phyloP scores from a whole-genome alignment of 371 early-diverging fungal genomes.

The Rhizopus sp. region DNA sequence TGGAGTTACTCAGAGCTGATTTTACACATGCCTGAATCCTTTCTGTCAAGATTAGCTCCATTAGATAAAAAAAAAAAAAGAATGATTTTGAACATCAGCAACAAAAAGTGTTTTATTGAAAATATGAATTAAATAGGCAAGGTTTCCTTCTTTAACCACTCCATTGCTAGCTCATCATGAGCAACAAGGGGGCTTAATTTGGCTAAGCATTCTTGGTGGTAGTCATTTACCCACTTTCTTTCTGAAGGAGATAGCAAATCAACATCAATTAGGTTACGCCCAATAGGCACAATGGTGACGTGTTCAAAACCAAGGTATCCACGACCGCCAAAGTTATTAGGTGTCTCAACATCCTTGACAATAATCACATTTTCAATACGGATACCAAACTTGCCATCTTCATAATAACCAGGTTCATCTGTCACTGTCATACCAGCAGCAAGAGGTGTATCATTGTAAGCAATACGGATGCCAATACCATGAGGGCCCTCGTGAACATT shows the following conservation, averaged over 20 bases:
- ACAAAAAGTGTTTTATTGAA: no score
- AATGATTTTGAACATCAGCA: not conserved
- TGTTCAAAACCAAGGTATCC: constrained; percentile 89
- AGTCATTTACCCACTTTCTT: constrained; percentile 83
- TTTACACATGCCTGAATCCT: constrained; percentile 22
- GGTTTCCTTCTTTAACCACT: constrained; percentile 84
- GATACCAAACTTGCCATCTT: constrained; percentile 97
- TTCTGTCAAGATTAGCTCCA: constrained; percentile 34
- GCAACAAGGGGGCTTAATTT: constrained; percentile 79
- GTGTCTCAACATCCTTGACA: constrained; percentile 68
- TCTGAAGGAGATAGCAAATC: constrained; percentile 73
- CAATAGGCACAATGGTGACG: constrained; percentile 85
- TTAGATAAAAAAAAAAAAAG: constrained; percentile 7
- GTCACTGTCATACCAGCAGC: constrained; percentile 90
- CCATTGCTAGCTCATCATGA: constrained; percentile 59
- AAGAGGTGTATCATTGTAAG: constrained; percentile 73
- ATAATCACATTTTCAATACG: constrained; percentile 96
- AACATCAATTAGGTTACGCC: constrained; percentile 73
- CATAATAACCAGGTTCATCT: constrained; percentile 98
- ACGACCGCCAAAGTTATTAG: constrained; percentile 79
- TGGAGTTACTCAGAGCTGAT: constrained; percentile 11
- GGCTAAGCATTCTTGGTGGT: constrained; percentile 74
- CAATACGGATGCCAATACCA: constrained; percentile 83
- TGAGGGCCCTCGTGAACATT: constrained; percentile 99
- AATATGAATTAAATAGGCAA: constrained; percentile 36